Evolutionary conservation across 257 asterid species (phyloP).

Genomic region (Petunia axillaris): DNA sequence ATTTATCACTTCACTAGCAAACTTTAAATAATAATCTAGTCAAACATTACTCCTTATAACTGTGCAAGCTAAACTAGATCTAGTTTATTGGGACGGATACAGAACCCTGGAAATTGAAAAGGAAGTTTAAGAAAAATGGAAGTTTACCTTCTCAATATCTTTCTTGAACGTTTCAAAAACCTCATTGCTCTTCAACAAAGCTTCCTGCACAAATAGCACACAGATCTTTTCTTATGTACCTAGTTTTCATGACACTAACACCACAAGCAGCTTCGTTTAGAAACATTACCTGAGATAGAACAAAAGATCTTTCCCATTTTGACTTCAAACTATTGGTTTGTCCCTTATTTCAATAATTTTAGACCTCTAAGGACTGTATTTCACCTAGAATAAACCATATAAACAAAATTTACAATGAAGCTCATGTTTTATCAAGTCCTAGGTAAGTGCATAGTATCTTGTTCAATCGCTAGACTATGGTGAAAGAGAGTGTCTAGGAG

Average conservation of each 20-base stretch:
- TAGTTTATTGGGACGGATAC: constrained; percentile 2
- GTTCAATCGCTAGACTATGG: not conserved
- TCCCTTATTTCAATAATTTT: not conserved
- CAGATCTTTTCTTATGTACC: not conserved
- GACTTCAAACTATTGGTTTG: not conserved
- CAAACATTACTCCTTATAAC: not conserved
- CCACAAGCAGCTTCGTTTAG: constrained; percentile 6
- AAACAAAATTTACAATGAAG: not conserved
- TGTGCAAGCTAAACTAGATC: not conserved
- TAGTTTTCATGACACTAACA: constrained; percentile 13
- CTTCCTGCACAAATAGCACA: constrained; percentile 63
- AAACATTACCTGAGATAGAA: constrained; percentile 17
- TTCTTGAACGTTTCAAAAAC: constrained; percentile 94
- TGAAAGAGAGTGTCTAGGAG: constrained; percentile 1
- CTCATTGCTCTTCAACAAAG: constrained; percentile 92
- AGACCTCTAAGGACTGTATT: not conserved
- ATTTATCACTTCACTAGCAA: not conserved
- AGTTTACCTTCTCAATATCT: constrained; percentile 89
- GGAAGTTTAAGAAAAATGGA: constrained; percentile 22
- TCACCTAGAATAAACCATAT: not conserved
- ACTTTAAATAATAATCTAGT: not conserved
- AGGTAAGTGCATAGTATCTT: constrained; percentile 2
- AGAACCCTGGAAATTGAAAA: constrained; percentile 15
- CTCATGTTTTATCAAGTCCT: constrained; percentile 1
- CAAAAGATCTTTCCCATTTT: constrained; percentile 3